phyloP scores from a whole-genome alignment of 371 early-diverging fungal species.

The Mucor sp. region DNA sequence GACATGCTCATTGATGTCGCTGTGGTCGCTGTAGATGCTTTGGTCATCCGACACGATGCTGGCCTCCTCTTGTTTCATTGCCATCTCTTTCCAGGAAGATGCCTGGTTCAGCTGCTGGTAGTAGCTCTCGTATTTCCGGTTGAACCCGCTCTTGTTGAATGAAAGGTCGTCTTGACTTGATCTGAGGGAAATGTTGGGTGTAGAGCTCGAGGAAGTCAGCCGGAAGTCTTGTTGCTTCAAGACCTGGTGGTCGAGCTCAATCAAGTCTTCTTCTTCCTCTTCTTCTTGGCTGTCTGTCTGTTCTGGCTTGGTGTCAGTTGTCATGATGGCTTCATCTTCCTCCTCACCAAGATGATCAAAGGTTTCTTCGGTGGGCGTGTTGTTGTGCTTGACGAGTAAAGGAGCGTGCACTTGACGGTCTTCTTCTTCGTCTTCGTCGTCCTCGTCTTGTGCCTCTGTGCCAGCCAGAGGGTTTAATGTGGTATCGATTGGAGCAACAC shows the following conservation, averaged over 20 bases:
- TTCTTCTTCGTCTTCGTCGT: constrained; percentile 2
- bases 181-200: constrained; percentile 4
- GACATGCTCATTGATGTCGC: neutral
- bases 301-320: neutral
- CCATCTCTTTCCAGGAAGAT: constrained; percentile 17
- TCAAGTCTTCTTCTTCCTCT: neutral
- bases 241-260: neutral
- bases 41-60: neutral
- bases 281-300: neutral
- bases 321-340: constrained; percentile 8
- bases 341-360: neutral
- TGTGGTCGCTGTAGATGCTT: neutral
- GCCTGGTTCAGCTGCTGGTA: constrained; percentile 12
- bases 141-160: neutral
- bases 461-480: constrained; percentile 13
- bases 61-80: neutral
- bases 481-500: neutral
- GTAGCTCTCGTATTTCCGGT: constrained; percentile 13
- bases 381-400: constrained; percentile 18
- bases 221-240: neutral
- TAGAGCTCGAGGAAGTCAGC: constrained; percentile 7
- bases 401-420: constrained; percentile 21
- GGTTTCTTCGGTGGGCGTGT: neutral
- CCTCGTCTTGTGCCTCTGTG: constrained; percentile 9
- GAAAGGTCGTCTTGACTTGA: neutral